Evolutionary conservation across 1,284 basidiomycete species (phyloP).

Genomic region (Mycosarcoma mackinlayi): DNA sequence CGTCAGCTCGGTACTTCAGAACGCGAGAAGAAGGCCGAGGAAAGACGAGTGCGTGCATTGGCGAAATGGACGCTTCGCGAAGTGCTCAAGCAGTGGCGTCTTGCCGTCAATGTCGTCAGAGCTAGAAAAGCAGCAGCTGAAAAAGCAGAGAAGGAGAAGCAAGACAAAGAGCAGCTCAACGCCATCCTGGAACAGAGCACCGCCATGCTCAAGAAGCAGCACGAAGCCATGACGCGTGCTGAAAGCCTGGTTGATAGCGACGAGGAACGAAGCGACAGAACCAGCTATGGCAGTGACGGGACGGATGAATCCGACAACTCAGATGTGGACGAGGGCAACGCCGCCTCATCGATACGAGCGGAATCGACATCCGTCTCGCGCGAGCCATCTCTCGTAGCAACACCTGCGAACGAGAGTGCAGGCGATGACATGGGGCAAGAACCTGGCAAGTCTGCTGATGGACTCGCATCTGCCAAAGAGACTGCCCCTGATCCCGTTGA

Average conservation of each 20-base stretch:
- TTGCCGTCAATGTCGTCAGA: constrained; percentile 85
- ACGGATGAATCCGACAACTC: constrained; percentile 26
- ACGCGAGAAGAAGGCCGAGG: constrained; percentile 75
- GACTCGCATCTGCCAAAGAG: neutral
- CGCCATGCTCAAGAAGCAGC: constrained; percentile 81
- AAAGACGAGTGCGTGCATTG: constrained; percentile 76
- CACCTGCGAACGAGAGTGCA: constrained; percentile 1
- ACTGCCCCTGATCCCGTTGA: neutral
- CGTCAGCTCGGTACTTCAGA: constrained; percentile 75
- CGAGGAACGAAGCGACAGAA: constrained; percentile 33
- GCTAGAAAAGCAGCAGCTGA: constrained; percentile 75
- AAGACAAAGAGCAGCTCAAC: constrained; percentile 85
- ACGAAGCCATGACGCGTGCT: constrained; percentile 57
- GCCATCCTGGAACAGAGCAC: constrained; percentile 90
- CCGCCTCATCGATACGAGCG: constrained; percentile 1
- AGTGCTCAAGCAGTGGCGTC: constrained; percentile 85
- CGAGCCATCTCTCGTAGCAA: constrained; percentile 9
- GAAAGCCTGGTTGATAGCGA: constrained; percentile 29
- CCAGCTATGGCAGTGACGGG: constrained; percentile 37
- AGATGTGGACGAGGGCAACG: constrained; percentile 20
- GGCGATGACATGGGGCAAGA: neutral
- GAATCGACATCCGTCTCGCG: constrained; percentile 9
- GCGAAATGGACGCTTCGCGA: constrained; percentile 79
- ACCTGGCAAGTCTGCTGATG: neutral
- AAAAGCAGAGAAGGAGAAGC: constrained; percentile 76